These are phyloP conservation scores for Dalbergia oliveri DNA, from an alignment of 306 rosid genomes.

Conservation along the genomic window DNA sequence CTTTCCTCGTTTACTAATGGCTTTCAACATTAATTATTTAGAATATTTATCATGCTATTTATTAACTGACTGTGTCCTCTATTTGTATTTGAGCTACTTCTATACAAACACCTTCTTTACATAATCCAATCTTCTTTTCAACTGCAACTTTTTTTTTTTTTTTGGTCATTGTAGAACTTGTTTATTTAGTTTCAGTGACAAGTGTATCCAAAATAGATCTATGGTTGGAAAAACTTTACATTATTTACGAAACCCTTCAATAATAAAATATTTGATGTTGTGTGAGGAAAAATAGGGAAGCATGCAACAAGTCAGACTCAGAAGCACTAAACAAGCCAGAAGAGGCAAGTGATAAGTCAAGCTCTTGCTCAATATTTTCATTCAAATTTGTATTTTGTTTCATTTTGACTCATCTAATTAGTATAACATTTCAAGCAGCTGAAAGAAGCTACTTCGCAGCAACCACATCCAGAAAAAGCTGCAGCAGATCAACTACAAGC, in stretches of 20 bases:
- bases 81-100: neutral
- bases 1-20: neutral
- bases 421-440: neutral
- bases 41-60: neutral
- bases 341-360: slow-evolving; percentile 31
- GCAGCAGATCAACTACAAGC: neutral
- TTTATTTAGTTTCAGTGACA: neutral
- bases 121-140: neutral
- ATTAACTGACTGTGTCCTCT: neutral
- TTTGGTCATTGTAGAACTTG: neutral
- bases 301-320: neutral
- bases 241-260: neutral
- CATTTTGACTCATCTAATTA: neutral
- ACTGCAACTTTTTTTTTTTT: neutral
- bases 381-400: neutral
- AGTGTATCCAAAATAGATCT: neutral
- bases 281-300: slow-evolving; percentile 29
- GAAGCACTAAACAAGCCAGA: neutral
- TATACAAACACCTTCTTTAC: neutral
- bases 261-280: slow-evolving; percentile 14
- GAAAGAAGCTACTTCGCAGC: neutral
- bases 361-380: neutral
- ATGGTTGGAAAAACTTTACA: neutral
- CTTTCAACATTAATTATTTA: neutral
- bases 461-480: neutral